These are phyloP conservation scores for Stenocarpella maydis DNA, from an alignment of 2,329 filamentous ascomycete genomes.

Conservation along the genomic window DNA sequence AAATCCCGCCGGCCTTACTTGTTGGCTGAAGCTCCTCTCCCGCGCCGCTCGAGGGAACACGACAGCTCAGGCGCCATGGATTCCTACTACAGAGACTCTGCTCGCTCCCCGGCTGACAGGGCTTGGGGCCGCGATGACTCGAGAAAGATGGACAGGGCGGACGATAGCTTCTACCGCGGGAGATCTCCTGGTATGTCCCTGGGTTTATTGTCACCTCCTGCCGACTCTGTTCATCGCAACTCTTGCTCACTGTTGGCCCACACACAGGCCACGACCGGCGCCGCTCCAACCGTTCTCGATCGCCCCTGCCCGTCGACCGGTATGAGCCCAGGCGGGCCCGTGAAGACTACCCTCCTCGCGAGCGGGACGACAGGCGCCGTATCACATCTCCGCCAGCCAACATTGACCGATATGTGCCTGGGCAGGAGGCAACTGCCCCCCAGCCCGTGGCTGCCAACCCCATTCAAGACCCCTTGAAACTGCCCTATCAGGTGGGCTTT, in stretches of 20 bases:
- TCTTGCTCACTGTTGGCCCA: slow-evolving; percentile 38
- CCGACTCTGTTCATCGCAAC: slow-evolving; percentile 14
- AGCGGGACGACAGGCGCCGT: slow-evolving; percentile 54
- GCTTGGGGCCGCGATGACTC: slow-evolving; percentile 63
- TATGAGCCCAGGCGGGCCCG: slow-evolving; percentile 77
- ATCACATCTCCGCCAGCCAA: slow-evolving; percentile 71
- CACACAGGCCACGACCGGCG: slow-evolving; percentile 66
- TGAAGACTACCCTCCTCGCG: slow-evolving; percentile 47
- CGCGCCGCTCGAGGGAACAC: slow-evolving; percentile 1
- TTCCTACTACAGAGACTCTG: slow-evolving; percentile 64
- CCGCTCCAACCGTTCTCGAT: slow-evolving; percentile 72
- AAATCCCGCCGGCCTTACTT: slow-evolving; percentile 5
- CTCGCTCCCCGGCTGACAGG: slow-evolving; percentile 62
- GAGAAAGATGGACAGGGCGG: slow-evolving; percentile 60
- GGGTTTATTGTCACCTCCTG: neutral
- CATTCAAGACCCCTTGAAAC: slow-evolving; percentile 73
- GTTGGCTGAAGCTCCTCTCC: neutral
- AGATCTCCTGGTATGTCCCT: slow-evolving; percentile 73
- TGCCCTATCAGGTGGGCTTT: slow-evolving; percentile 84
- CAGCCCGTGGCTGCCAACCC: slow-evolving; percentile 66
- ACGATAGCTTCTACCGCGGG: slow-evolving; percentile 70
- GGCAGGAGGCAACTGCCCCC: slow-evolving; percentile 65
- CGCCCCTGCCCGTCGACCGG: slow-evolving; percentile 74
- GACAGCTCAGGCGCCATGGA: slow-evolving; percentile 53
- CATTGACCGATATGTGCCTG: slow-evolving; percentile 86